Conservation (phyloP, 495 filamentous ascomycete genomes). For the Hypomontagnella monticulosa region DNA sequence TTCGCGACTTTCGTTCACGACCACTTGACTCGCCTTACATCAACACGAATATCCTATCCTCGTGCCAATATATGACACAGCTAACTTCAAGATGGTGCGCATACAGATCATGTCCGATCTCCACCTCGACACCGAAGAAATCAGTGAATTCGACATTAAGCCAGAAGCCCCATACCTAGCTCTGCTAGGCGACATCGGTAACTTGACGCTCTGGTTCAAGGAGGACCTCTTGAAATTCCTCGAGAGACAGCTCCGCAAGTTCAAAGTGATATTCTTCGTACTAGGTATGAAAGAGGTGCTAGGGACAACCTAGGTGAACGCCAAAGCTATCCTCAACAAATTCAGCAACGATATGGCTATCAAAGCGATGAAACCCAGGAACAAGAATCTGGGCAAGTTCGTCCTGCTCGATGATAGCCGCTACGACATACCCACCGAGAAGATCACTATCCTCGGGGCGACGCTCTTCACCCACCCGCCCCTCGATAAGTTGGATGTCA, state of each 20-base stretch:
- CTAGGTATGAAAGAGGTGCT: slow-evolving; percentile 6
- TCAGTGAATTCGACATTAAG: neutral
- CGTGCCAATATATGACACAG: neutral
- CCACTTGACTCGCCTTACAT: neutral
- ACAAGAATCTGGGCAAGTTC: neutral
- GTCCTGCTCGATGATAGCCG: slow-evolving; percentile 10
- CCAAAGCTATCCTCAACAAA: neutral
- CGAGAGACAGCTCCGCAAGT: slow-evolving; percentile 3
- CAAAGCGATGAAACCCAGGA: neutral
- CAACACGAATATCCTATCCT: neutral
- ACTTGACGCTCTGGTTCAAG: neutral
- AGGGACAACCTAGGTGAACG: neutral
- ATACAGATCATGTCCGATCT: slow-evolving; percentile 34
- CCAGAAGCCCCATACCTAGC: slow-evolving; percentile 11
- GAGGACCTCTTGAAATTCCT: neutral
- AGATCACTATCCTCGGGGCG: neutral
- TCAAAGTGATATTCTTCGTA: slow-evolving; percentile 12
- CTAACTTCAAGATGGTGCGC: slow-evolving; percentile 11
- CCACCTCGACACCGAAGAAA: neutral
- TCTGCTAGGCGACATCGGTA: slow-evolving; percentile 16
- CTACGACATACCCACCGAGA: slow-evolving; percentile 14
- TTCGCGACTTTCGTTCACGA: neutral
- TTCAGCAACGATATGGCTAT: neutral
- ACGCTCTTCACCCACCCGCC: slow-evolving; percentile 13
- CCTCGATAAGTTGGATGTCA: neutral